These are phyloP conservation scores for Termitomyces sp. DNA, from an alignment of 768 basidiomycete species.

Conservation along the genomic window DNA sequence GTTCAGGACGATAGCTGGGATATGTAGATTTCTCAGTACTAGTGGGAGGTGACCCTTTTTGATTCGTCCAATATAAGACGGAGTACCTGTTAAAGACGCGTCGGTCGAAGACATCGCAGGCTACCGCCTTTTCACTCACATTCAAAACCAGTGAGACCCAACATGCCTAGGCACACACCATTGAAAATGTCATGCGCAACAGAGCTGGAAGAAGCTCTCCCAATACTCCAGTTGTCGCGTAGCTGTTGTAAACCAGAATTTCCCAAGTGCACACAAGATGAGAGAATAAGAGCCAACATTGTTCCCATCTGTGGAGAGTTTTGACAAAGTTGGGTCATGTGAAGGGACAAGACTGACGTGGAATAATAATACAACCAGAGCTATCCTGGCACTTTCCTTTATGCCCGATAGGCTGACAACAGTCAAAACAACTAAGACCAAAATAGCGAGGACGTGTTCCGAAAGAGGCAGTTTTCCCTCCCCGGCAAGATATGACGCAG, in stretches of 20 bases:
- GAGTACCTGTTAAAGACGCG: constrained; percentile 36
- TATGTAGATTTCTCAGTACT: constrained; percentile 63
- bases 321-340: neutral
- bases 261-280: constrained; percentile 47
- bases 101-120: neutral
- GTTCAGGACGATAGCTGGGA: constrained; percentile 53
- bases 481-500: constrained; percentile 59
- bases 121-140: constrained; percentile 31
- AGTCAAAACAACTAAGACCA: constrained; percentile 53
- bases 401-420: constrained; percentile 52
- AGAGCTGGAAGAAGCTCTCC: constrained; percentile 22
- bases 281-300: constrained; percentile 50
- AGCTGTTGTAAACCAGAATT: constrained; percentile 43
- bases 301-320: constrained; percentile 38
- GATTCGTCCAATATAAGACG: constrained; percentile 61
- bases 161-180: constrained; percentile 66
- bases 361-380: constrained; percentile 49
- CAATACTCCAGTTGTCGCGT: constrained; percentile 47
- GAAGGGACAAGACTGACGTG: constrained; percentile 40
- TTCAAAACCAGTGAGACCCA: constrained; percentile 71
- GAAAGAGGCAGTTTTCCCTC: constrained; percentile 59
- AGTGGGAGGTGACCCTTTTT: constrained; percentile 48
- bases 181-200: constrained; percentile 50
- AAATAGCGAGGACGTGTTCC: constrained; percentile 40
- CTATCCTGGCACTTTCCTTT: constrained; percentile 58